Evolutionary conservation across 257 asterid species (phyloP).

Genomic region (Solanum infundibuliforme): DNA sequence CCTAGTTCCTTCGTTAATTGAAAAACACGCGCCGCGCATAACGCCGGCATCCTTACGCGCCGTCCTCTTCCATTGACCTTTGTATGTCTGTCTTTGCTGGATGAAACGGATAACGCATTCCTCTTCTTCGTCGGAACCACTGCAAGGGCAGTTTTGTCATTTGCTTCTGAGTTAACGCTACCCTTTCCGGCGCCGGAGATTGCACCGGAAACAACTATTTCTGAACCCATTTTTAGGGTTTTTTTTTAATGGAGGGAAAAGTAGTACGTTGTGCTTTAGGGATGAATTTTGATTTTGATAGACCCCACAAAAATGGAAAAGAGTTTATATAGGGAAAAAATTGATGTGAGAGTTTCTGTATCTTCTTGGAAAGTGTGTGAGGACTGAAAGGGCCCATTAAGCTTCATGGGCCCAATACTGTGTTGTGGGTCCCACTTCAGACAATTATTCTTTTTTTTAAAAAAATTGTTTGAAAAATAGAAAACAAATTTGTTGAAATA

Average conservation of each 20-base stretch:
- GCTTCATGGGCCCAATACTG: not conserved
- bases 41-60: constrained; percentile 73
- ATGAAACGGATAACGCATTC: not conserved
- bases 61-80: constrained; percentile 88
- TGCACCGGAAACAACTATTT: not conserved
- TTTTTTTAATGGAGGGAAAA: not conserved
- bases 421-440: not conserved
- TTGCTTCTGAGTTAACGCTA: not conserved
- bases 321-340: not conserved
- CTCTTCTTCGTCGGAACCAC: not conserved
- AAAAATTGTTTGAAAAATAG: too few relatives aligned
- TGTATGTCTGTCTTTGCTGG: constrained; percentile 56
- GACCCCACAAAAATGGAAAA: not conserved
- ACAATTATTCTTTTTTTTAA: not conserved
- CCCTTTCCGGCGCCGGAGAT: not conserved
- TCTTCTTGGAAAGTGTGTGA: not conserved
- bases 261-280: not conserved
- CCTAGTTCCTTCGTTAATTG: constrained; percentile 78
- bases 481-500: not conserved
- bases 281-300: not conserved
- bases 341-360: not conserved
- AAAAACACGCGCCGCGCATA: constrained; percentile 71
- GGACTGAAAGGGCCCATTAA: not conserved
- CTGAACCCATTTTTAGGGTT: constrained; percentile 6
- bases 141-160: not conserved